Percentiles rank a stretch among this genome's conserved stretches.
Conservation (phyloP, 2,329 filamentous ascomycete species). For the Verticillium albo-atrum region DNA sequence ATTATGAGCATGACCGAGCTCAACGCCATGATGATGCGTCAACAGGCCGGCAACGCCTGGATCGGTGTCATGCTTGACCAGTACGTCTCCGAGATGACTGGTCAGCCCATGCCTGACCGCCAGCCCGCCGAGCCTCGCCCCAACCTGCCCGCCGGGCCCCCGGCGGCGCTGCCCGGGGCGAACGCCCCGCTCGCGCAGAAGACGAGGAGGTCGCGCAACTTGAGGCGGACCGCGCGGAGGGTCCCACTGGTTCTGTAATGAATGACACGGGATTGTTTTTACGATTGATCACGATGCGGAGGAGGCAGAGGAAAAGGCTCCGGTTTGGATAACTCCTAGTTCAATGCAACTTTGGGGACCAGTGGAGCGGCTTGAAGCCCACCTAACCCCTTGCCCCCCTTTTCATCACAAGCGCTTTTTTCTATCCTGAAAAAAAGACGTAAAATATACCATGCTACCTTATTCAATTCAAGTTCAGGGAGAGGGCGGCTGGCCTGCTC, state of each 20-base stretch:
- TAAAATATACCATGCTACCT: not conserved
- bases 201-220: not conserved
- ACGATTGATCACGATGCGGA: not conserved
- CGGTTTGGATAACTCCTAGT: not conserved
- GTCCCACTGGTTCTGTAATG: not conserved
- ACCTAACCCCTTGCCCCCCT: not conserved
- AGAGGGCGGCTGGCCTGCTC: not conserved
- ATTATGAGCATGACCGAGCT: not conserved
- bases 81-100: slow-evolving; percentile 1
- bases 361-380: not conserved
- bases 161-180: not conserved
- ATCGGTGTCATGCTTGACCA: slow-evolving; percentile 2
- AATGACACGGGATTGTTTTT: not conserved
- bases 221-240: not conserved
- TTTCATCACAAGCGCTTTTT: not conserved
- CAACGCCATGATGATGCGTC: not conserved
- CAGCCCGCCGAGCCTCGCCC: not conserved
- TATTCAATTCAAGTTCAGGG: not conserved
- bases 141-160: not conserved
- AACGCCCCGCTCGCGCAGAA: not conserved
- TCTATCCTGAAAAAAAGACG: not conserved
- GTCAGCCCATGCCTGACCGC: not conserved
- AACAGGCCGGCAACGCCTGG: not conserved
- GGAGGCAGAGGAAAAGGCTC: not conserved
- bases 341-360: not conserved